Conservation (phyloP, 2,329 filamentous ascomycete species). For the Calonectria crousiana region DNA sequence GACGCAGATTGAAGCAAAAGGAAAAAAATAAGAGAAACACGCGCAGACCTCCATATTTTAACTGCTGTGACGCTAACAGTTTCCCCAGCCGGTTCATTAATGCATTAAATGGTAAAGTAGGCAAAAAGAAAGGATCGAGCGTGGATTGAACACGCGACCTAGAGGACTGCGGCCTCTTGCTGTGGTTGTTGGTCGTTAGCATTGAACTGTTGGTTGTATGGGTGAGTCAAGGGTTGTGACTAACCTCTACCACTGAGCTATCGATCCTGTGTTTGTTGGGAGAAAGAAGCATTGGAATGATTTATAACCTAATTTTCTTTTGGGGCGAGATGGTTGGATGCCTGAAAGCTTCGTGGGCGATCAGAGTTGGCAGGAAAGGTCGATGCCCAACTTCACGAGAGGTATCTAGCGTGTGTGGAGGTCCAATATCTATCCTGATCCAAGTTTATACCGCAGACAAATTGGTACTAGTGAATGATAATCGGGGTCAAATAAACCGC, state of each 20-base stretch:
- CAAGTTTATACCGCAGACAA: no score
- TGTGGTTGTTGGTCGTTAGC: neutral
- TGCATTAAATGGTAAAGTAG: neutral
- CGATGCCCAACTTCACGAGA: neutral
- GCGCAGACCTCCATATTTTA: neutral
- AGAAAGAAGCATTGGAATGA: neutral
- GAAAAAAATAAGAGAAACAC: neutral
- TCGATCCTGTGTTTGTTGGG: neutral
- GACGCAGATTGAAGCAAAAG: neutral
- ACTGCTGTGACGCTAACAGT: neutral
- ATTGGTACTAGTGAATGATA: no score
- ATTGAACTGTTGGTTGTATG: neutral
- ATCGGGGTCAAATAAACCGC: no score
- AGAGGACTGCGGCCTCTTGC: neutral
- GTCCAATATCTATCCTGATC: no score
- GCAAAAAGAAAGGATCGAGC: neutral
- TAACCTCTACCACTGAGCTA: neutral
- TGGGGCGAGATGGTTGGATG: neutral
- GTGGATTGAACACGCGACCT: neutral
- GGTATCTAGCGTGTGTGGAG: no score
- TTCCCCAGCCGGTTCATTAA: neutral
- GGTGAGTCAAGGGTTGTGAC: neutral
- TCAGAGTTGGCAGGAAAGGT: neutral
- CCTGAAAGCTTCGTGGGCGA: neutral
- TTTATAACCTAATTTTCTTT: neutral